Percentiles rank a stretch among this genome's conserved stretches.
Evolutionary conservation across 805 yeast species (phyloP).

Genomic region (Zygotorulaspora danielsina): DNA sequence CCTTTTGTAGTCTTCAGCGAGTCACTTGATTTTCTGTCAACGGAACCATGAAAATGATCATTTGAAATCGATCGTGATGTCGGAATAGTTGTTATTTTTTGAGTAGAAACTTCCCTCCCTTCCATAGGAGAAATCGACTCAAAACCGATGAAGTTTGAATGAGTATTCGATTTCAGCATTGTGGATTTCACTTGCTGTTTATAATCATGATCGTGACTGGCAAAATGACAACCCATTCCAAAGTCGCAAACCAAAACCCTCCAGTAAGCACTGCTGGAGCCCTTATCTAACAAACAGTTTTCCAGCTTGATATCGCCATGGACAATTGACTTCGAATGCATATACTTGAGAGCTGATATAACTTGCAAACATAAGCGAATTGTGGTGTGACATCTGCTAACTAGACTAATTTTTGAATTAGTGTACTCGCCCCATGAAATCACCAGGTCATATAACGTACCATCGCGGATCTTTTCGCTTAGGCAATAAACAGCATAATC

Average conservation of each 20-base stretch:
- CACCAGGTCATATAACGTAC: conserved; percentile 76
- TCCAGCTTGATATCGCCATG: conserved; percentile 85
- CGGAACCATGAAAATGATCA: conserved; percentile 1
- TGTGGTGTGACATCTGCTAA: conserved; percentile 36
- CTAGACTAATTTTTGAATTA: conserved; percentile 29
- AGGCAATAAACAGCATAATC: conserved; percentile 62
- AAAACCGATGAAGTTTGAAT: conserved; percentile 3
- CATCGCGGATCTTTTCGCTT: conserved; percentile 64
- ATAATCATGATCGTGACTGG: not conserved
- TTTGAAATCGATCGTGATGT: conserved; percentile 33
- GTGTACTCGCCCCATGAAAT: conserved; percentile 56
- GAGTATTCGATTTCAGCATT: not conserved
- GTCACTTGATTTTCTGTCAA: conserved; percentile 6
- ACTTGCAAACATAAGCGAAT: conserved; percentile 49
- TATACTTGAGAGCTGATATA: conserved; percentile 53
- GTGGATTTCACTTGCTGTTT: not conserved
- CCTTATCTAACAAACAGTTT: conserved; percentile 60
- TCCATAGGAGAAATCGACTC: conserved; percentile 14
- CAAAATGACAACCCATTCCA: conserved; percentile 60
- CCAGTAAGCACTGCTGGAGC: conserved; percentile 24
- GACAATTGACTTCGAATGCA: conserved; percentile 56
- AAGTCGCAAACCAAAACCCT: conserved; percentile 72
- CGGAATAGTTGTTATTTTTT: conserved; percentile 33
- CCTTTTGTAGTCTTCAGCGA: conserved; percentile 27
- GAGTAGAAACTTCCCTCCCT: conserved; percentile 7